A percentile compares a stretch with the other conserved stretches of the same genome.
These are phyloP conservation scores for Ascochyta koolunga DNA, from an alignment of 2,329 filamentous ascomycete species.

Conservation along the genomic window DNA sequence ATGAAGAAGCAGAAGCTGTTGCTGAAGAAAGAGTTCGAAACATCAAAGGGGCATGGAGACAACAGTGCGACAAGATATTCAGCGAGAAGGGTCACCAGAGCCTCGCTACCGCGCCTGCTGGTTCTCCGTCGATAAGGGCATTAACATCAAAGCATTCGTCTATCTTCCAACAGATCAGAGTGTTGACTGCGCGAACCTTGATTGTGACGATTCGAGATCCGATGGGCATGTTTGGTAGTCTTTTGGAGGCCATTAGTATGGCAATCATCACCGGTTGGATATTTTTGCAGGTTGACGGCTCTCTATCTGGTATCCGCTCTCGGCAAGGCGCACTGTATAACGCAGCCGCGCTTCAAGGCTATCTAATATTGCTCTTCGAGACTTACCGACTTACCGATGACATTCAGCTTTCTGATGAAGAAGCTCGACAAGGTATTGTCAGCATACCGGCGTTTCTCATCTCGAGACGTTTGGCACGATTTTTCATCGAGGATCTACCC, in stretches of 20 bases:
- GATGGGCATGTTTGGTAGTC: constrained; percentile 73
- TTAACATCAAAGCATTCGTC: constrained; percentile 55
- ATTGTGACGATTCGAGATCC: constrained; percentile 78
- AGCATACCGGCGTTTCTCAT: constrained; percentile 72
- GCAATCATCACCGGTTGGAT: constrained; percentile 75
- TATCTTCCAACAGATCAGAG: constrained; percentile 66
- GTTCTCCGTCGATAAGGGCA: constrained; percentile 10
- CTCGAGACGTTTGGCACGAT: constrained; percentile 70
- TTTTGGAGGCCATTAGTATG: constrained; percentile 74
- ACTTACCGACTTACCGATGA: constrained; percentile 76
- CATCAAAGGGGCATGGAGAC: constrained; percentile 66
- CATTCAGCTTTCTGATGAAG: constrained; percentile 77
- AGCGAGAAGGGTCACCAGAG: constrained; percentile 21
- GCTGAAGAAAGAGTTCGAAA: constrained; percentile 65
- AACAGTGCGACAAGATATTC: constrained; percentile 21
- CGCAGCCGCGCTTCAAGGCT: constrained; percentile 73
- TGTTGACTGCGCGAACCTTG: constrained; percentile 72
- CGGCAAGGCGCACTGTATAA: constrained; percentile 76
- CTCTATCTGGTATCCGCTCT: constrained; percentile 74
- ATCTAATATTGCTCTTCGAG: constrained; percentile 77
- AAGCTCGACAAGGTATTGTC: constrained; percentile 74
- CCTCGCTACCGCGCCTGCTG: neutral
- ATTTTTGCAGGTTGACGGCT: constrained; percentile 69
- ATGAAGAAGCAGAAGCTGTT: constrained; percentile 66
- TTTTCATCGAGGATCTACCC: constrained; percentile 74